Evolutionary conservation across 768 basidiomycete species (phyloP).

Genomic region (Serendipita vermifera): DNA sequence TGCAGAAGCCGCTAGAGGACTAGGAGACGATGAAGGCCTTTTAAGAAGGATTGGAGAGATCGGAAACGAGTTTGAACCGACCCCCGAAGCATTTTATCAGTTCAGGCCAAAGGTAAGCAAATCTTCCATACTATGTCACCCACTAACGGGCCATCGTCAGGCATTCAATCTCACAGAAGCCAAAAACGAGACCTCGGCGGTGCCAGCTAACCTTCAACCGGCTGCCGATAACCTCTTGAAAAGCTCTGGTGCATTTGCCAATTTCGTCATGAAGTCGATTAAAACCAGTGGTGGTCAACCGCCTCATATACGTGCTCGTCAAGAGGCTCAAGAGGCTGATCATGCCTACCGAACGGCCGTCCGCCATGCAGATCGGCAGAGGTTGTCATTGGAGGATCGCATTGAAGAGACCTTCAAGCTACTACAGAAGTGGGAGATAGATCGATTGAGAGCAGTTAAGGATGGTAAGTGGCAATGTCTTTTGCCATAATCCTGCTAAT

Average conservation of each 20-base stretch:
- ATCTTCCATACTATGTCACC: too few relatives aligned
- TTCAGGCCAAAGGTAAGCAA: conserved; percentile 65
- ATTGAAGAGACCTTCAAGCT: conserved; percentile 71
- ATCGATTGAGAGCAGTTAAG: conserved; percentile 72
- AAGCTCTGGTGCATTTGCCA: conserved; percentile 55
- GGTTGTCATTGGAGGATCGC: conserved; percentile 74
- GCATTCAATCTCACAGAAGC: conserved; percentile 46
- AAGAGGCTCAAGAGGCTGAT: conserved; percentile 74
- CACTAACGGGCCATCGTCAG: conserved; percentile 25
- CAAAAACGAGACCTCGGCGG: conserved; percentile 20
- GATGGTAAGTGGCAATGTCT: conserved; percentile 44
- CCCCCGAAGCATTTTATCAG: conserved; percentile 72
- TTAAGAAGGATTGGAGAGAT: conserved; percentile 62
- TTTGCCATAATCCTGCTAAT: neutral
- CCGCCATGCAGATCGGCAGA: conserved; percentile 69
- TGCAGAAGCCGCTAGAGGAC: conserved; percentile 54
- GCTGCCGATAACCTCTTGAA: conserved; percentile 49
- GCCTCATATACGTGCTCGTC: conserved; percentile 50
- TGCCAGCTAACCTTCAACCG: conserved; percentile 21
- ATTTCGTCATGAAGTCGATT: conserved; percentile 60
- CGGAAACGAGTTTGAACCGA: conserved; percentile 62
- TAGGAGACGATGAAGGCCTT: conserved; percentile 48
- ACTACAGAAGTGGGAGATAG: conserved; percentile 75
- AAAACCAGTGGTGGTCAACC: conserved; percentile 42
- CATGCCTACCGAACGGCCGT: conserved; percentile 64